These are phyloP conservation scores for Aspergillus pseudoviridinutans DNA, from an alignment of 2,329 filamentous ascomycete genomes.

Conservation along the genomic window DNA sequence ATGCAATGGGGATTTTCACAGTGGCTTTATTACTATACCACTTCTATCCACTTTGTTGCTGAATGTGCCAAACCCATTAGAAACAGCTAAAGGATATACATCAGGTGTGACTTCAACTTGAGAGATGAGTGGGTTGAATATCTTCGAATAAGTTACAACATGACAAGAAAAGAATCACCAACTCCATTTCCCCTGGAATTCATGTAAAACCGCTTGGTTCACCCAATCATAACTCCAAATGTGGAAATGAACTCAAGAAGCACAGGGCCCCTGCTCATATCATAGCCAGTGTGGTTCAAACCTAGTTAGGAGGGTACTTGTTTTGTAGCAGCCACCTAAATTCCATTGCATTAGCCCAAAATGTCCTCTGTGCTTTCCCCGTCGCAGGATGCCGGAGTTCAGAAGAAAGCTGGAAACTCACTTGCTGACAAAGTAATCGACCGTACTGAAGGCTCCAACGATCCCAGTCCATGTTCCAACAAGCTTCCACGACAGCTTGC, in stretches of 20 bases:
- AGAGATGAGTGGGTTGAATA: neutral
- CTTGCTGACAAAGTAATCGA: constrained; percentile 50
- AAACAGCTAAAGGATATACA: neutral
- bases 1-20: neutral
- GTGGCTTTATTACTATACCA: neutral
- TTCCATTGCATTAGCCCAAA: constrained; percentile 9
- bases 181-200: neutral
- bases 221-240: neutral
- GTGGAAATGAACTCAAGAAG: neutral
- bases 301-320: constrained; percentile 48
- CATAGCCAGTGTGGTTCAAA: neutral
- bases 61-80: neutral
- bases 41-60: neutral
- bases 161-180: neutral
- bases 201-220: neutral
- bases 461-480: constrained; percentile 41
- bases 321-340: constrained; percentile 48
- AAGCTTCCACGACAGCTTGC: constrained; percentile 45
- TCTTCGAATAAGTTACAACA: neutral
- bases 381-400: neutral
- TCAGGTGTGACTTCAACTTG: neutral
- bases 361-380: neutral
- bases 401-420: constrained; percentile 25
- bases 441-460: constrained; percentile 42
- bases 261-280: neutral